Evolutionary conservation across 768 basidiomycete species (phyloP), one percentile per base, ranked within the genome.

Genomic region (Termitomyces sp.): DNA sequence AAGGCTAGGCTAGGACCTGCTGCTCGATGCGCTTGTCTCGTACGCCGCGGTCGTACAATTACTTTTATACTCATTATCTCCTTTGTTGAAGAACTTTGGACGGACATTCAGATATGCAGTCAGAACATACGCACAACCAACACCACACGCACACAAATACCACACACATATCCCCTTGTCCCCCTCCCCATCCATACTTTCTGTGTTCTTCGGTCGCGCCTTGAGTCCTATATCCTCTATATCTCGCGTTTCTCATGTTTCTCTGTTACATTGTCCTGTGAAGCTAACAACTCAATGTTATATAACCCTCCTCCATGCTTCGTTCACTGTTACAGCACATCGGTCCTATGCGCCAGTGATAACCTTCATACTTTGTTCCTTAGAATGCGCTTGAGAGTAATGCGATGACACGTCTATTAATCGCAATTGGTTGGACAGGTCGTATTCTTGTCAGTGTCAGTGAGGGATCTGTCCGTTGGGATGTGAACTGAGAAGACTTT

Each of bases 81-180:
- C 45, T 58, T 66, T 62, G 63, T 59, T 61, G 59, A 65, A 64
- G 66, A 63, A 51, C 50, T 62, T 65, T 66, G 67, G 68, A 69
- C 68, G 68, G 68, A 70, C 68, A 67, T 69, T 64, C 61, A 58
- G 59, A 64, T 59, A 69, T 68, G 63, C 65, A 64, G 55, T 59
- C 61, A 61, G 34, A 57, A 49, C 46, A 56, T 60, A 60, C 45
- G 60, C 58, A 55, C 47, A 46, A 55, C 43, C 54, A 54, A 40
- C 53, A 46, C 34, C 37, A 57, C 51, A 52, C 56, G 56, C 37
- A 57, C 50, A 53, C 55, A 35, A n/a, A 35, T 21, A 45, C 52
- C 41, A 61, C 23, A 64, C 54, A 50, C 59, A 64, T n/a, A 56
- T 53, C 54, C 60, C 59, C 45, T 59, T 40, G 34, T 34, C 42